phyloP scores from a whole-genome alignment of 192 early-diverging fungal species.

The Lunasporangiospora selenospora region DNA sequence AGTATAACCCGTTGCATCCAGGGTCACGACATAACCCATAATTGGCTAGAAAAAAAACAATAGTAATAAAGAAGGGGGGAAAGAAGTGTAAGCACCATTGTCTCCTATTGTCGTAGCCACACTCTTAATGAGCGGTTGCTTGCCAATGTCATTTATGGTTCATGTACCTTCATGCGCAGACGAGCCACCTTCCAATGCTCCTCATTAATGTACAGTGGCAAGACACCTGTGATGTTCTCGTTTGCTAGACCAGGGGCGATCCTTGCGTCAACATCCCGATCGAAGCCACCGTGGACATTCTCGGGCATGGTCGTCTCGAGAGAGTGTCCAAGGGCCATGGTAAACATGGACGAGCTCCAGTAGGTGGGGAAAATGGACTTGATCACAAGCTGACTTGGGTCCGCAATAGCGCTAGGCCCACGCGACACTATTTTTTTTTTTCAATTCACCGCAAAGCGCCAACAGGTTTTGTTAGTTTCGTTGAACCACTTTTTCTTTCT shows the following conservation, averaged over 20 bases:
- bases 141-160: no score
- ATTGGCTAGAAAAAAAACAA: constrained; percentile 40
- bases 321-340: constrained; percentile 40
- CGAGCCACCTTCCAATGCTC: constrained; percentile 51
- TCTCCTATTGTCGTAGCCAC: no score
- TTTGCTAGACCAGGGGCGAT: constrained; percentile 46
- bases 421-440: constrained; percentile 39
- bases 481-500: no score
- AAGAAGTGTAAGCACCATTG: no score
- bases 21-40: constrained; percentile 50
- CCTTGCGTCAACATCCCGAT: constrained; percentile 26
- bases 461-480: no score
- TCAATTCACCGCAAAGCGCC: no score
- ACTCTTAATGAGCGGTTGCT: no score
- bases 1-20: constrained; percentile 52
- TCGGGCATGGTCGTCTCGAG: constrained; percentile 20
- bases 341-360: constrained; percentile 50
- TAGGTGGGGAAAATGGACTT: constrained; percentile 52
- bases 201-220: constrained; percentile 52
- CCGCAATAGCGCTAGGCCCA: constrained; percentile 44
- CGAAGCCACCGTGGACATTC: constrained; percentile 52
- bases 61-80: no score
- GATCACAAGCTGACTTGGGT: constrained; percentile 48
- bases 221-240: constrained; percentile 51
- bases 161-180: constrained; percentile 50